Percentiles rank a stretch among this genome's conserved stretches.
These are phyloP conservation scores for Trichophyton schoenleinii DNA, from an alignment of 2,329 filamentous ascomycete genomes.

Conservation along the genomic window DNA sequence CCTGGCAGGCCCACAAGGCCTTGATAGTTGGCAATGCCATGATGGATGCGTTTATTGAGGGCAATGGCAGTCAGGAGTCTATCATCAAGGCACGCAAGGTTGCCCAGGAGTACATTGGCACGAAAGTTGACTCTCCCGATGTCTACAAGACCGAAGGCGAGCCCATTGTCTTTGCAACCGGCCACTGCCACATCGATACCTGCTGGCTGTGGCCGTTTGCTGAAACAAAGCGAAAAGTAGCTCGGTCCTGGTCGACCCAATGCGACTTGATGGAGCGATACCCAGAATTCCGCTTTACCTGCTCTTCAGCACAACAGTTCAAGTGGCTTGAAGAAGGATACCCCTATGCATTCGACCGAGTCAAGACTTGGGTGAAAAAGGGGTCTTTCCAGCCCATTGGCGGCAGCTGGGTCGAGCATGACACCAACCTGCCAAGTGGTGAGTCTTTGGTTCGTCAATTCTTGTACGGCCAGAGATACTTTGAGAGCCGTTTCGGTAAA, in stretches of 20 bases:
- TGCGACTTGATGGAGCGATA: conserved; percentile 92
- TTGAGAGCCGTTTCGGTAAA: conserved; percentile 81
- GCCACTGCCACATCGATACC: conserved; percentile 94
- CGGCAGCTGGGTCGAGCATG: conserved; percentile 97
- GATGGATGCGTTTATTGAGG: conserved; percentile 77
- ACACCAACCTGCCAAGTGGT: conserved; percentile 92
- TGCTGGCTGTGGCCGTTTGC: conserved; percentile 99
- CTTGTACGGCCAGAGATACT: conserved; percentile 87
- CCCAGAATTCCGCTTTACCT: conserved; percentile 82
- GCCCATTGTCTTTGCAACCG: conserved; percentile 74
- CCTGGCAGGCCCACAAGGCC: conserved; percentile 79
- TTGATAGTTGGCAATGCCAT: conserved; percentile 73
- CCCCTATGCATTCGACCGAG: conserved; percentile 74
- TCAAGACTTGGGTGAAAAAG: conserved; percentile 80
- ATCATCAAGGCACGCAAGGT: conserved; percentile 71
- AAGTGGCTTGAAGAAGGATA: conserved; percentile 93
- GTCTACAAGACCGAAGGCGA: conserved; percentile 68
- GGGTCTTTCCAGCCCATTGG: conserved; percentile 90
- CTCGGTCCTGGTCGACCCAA: conserved; percentile 91
- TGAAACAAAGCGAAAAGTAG: conserved; percentile 94
- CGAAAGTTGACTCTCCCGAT: conserved; percentile 65
- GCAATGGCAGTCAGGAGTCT: conserved; percentile 57
- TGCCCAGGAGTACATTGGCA: conserved; percentile 68
- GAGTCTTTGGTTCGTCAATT: conserved; percentile 92
- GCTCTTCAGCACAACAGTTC: conserved; percentile 92